Base-by-base conservation (phyloP, 2,329 filamentous ascomycete genomes). In the Aplosporella prunicola region DNA sequence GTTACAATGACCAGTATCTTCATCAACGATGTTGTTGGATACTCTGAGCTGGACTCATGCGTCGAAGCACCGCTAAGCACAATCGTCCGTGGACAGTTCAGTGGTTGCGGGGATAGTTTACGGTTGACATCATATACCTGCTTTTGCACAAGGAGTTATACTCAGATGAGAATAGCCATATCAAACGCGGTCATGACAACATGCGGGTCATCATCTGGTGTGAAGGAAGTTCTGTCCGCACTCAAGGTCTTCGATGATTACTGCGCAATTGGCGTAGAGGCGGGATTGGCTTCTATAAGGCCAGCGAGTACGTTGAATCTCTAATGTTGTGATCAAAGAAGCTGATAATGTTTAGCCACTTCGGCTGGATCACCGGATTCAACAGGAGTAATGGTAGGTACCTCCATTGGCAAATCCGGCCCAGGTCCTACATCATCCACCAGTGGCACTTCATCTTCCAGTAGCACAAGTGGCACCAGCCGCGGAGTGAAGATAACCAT, bases 71-170 rank as follows among this genome's bases (percentile, higher is more conserved):
- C n/a, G n/a, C n/a, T n/a, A 8, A 36, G 34, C 20, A 36, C 15
- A 6, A 27, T 35, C 10, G 32, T 35, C 4, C 32, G 32, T n/a
- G 23, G 11, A 10, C 26, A 26, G 32, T 4, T 14, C 9, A 36
- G 26, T 20, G 34, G 34, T 8, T 36, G 34, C 17, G 34, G 34
- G 3, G 34, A 36, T 15, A 25, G n/a, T n/a, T 8, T 9, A 6
- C 20, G 15, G 5, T 11, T 20, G 8, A 35, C 32, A 5, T 35
- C 32, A 0, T 35, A 35, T 17, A 35, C 32, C 5, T 35, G 32
- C 24, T 35, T 35, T 10, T 35, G 32, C 32, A 35, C 15, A 10
- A 25, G 7, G 7, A 35, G 23, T n/a, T 35, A 9, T 17, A 35
- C 16, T 17, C 26, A 20, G 16, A 18, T 20, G 22, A 20, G 2